Base-by-base conservation (phyloP, 768 basidiomycete species). In the Leccinum olivaceopallidum region DNA sequence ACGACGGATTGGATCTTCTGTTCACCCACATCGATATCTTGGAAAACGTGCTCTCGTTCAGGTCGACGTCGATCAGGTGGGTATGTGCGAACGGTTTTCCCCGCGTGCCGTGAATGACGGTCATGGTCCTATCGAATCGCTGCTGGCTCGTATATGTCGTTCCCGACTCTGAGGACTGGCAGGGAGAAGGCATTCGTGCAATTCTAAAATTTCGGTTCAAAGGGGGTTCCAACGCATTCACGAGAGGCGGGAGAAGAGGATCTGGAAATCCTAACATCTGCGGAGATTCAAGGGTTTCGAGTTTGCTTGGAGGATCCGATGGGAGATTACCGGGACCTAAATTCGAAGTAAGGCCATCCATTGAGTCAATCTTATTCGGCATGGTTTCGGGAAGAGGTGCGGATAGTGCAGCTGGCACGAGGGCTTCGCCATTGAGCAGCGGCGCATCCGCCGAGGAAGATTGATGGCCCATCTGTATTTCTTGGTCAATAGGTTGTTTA, bases 11-110 rank as follows among this genome's bases (percentile, higher is more conserved):
- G 7, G 5, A 54, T 59, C 49, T 66, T 56, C 78, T 72, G 52
- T 76, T 73, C 5, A 70, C 72, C 82, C 82, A 83, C 52, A 66
- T 65, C 13, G 60, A 66, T n/a, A 79, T 56, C 30, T 64, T 62
- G 42, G 67, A 26, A 63, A 68, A 72, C 6, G 71, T 63, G 14
- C 62, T 58, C 24, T 77, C 69, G 26, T 65, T 63, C 57, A 80
- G 66, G 28, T 57, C 53, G 60, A 79, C 69, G 9, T 67, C 65
- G n/a, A 74, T 57, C 24, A 36, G 14, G 30, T 71, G 68, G 28
- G 60, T 55, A 59, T 64, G 57, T 16, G 63, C 47, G 56, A 66
- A 67, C 36, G 71, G 37, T 22, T 61, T 66, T 26, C 69, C 72
- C 32, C 59, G 65, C 13, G 26, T 55, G 48, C 49, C 53, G 10